Percentiles rank a stretch among this genome's conserved stretches.
phyloP scores from a whole-genome alignment of 148 eudicot species.

The Cornus kousa region DNA sequence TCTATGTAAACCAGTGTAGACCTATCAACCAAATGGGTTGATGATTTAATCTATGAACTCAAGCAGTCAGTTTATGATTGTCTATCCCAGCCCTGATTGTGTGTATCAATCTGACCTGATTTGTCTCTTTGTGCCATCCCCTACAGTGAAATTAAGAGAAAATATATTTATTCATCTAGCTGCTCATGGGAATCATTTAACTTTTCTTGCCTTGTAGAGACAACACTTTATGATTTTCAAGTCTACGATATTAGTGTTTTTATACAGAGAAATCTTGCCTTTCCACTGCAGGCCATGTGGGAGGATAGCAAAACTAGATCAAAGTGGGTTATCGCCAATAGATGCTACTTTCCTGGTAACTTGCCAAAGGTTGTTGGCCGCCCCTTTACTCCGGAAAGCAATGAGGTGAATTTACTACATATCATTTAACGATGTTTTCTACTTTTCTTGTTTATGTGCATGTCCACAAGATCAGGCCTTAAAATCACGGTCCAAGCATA shows the following conservation, averaged over 20 bases:
- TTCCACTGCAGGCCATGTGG: slow-evolving; percentile 83
- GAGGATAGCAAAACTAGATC: slow-evolving; percentile 65
- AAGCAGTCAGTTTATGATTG: not conserved
- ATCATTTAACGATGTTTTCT: not conserved
- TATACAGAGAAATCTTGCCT: slow-evolving; percentile 2
- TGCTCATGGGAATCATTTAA: not conserved
- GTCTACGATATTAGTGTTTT: slow-evolving; percentile 1
- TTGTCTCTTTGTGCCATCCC: not conserved
- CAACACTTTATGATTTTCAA: not conserved
- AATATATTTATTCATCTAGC: slow-evolving; percentile 1
- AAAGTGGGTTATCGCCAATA: slow-evolving; percentile 64
- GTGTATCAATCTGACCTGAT: not conserved
- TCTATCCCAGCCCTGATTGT: not conserved
- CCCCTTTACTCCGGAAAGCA: slow-evolving; percentile 79
- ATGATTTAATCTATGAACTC: not conserved
- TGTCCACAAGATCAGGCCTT: not conserved
- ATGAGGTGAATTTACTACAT: slow-evolving; percentile 58
- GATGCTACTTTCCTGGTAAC: slow-evolving; percentile 85
- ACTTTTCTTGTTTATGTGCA: not conserved
- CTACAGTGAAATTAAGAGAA: not conserved
- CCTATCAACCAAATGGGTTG: not conserved
- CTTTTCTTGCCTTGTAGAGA: not conserved
- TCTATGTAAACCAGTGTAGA: not conserved
- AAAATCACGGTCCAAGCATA: not conserved
- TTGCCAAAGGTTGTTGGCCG: slow-evolving; percentile 89